Evolutionary conservation across 208 protist species (phyloP), one percentile per base, ranked within the genome.

Genomic region (Trypanosoma avium): DNA sequence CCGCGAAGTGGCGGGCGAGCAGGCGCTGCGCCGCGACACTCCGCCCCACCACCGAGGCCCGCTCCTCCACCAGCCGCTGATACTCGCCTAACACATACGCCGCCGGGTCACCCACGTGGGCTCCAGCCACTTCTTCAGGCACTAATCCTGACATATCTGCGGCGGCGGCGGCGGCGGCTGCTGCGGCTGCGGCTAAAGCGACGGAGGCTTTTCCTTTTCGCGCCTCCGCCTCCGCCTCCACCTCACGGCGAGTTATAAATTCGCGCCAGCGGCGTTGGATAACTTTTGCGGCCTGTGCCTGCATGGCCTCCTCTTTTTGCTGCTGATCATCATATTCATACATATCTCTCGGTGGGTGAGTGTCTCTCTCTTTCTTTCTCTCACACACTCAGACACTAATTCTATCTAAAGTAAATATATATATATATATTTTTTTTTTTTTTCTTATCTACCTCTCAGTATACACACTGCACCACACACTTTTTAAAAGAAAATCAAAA

Each of bases 211-310:
- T 50, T 17, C 17, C 43, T 4, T 29, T 13, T 46, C 45, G 32
- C 17, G 21, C 4, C 8, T 35, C 52, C 22, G 15, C 13, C 27
- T 68, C 78, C 48, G 61, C 50, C 52, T 74, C 65, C 13, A 74
- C 45, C 26, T 77, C 61, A 27, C 72, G 67, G 33, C 62, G 59
- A 13, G 76, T 67, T 15, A 40, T 22, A 48, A 81, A 77, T 21
- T 80, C 57, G 27, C 64, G 71, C 90, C 90, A 95, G 17, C 73
- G 71, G 26, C 66, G 57, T 73, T 95, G 90, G 27, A 95, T 92
- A n/a, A 86, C 54, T 9, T 46, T 45, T 0, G 86, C 90, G 2
- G 90, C 90, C 21, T 61, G 59, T 13, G 67, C 54, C 58, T 88
- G 81, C 59, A 43, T 42, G 9, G 58, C 58, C 68, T 87, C 81